Evolutionary conservation across 2,329 filamentous ascomycete genomes (phyloP).

Genomic region (Tolypocladium ovalisporum): DNA sequence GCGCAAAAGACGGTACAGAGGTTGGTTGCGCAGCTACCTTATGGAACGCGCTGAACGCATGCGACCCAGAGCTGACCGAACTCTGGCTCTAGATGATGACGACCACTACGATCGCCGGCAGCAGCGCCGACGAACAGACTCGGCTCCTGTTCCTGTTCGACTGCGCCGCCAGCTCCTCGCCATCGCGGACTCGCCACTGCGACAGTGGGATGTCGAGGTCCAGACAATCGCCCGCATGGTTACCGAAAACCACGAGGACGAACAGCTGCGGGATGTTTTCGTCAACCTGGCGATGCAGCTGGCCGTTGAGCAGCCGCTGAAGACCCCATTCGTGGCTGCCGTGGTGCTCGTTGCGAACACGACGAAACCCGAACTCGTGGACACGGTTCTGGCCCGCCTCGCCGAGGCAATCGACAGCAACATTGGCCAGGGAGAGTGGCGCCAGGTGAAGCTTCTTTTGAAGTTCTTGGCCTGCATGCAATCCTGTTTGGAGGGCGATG

Average conservation of each 20-base stretch:
- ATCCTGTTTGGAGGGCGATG: slow-evolving; percentile 68
- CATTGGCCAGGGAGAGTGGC: slow-evolving; percentile 69
- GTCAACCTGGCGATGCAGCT: slow-evolving; percentile 65
- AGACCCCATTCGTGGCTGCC: slow-evolving; percentile 89
- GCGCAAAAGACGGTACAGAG: slow-evolving; percentile 72
- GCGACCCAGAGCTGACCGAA: not conserved
- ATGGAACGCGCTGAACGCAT: not conserved
- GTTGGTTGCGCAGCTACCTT: slow-evolving; percentile 35
- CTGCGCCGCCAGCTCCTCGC: slow-evolving; percentile 69
- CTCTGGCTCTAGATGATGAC: slow-evolving; percentile 44
- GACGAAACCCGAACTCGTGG: slow-evolving; percentile 62
- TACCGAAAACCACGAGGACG: slow-evolving; percentile 76
- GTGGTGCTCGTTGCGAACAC: slow-evolving; percentile 72
- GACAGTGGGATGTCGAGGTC: slow-evolving; percentile 70
- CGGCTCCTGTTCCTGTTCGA: slow-evolving; percentile 54
- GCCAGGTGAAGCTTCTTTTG: slow-evolving; percentile 79
- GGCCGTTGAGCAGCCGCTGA: slow-evolving; percentile 83
- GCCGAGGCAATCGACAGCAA: slow-evolving; percentile 52
- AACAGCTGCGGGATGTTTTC: slow-evolving; percentile 63
- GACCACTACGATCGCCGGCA: slow-evolving; percentile 67
- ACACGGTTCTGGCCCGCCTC: slow-evolving; percentile 56
- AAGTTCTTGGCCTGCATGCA: slow-evolving; percentile 86
- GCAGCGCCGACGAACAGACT: slow-evolving; percentile 64
- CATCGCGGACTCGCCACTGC: slow-evolving; percentile 72
- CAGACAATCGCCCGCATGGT: slow-evolving; percentile 64